Evolutionary conservation across 306 rosid species (phyloP).

Genomic region (Dicorynia guianensis): DNA sequence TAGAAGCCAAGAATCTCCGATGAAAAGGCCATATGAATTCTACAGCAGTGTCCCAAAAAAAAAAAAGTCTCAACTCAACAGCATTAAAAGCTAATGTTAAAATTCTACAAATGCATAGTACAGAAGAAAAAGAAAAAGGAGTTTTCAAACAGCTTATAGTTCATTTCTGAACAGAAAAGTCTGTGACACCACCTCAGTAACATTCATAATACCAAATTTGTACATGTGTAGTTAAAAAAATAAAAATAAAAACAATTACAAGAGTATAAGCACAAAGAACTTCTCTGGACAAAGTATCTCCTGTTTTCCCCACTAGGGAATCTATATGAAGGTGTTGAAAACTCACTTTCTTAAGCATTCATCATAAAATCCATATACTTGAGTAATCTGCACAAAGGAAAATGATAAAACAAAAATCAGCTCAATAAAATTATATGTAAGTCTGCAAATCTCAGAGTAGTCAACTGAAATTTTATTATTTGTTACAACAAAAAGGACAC

Average conservation of each 20-base stretch:
- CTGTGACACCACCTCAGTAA: not conserved
- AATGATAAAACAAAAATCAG: conserved; percentile 43
- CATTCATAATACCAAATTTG: not conserved
- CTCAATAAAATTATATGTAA: conserved; percentile 23
- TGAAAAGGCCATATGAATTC: conserved; percentile 32
- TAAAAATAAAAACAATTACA: conserved; percentile 26
- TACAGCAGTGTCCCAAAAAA: too few relatives aligned
- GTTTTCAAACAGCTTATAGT: not conserved
- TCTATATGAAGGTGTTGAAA: conserved; percentile 45
- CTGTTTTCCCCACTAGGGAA: conserved; percentile 25
- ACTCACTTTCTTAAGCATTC: conserved; percentile 95
- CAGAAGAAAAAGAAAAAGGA: not conserved
- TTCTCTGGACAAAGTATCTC: conserved; percentile 19
- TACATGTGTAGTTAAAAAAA: not conserved
- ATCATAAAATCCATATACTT: conserved; percentile 96
- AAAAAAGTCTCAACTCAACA: conserved; percentile 14
- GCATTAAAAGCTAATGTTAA: conserved; percentile 1
- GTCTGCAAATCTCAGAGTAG: conserved; percentile 15
- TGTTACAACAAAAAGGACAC: conserved; percentile 17
- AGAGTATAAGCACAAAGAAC: conserved; percentile 19
- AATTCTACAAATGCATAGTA: conserved; percentile 9
- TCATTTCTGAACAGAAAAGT: conserved; percentile 23
- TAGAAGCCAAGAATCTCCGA: not conserved
- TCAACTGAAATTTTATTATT: conserved; percentile 14
- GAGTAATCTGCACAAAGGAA: conserved; percentile 75